Evolutionary conservation across 495 filamentous ascomycete species (phyloP), one percentile per base, ranked within the genome.

Genomic region (Penicillium bialowiezense): DNA sequence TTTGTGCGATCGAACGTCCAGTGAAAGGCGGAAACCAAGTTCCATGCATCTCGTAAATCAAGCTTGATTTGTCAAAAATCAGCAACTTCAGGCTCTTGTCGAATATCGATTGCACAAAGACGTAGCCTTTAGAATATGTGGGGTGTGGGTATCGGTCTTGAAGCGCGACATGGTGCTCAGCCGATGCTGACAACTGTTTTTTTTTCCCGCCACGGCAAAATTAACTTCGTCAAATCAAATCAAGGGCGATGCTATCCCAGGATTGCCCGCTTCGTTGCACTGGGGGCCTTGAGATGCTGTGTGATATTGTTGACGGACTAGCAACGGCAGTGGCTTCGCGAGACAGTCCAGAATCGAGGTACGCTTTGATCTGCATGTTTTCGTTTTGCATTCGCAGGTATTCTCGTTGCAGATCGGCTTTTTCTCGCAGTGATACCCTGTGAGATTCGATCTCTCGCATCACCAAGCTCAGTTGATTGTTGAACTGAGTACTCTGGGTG

Each of bases 211-310:
- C n/a, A n/a, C n/a, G n/a, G n/a, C n/a, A n/a, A n/a, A n/a, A n/a
- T n/a, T n/a, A n/a, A n/a, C n/a, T n/a, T n/a, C n/a, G 6, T 62
- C 38, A 69, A 29, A 67, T 55, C 13, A 69, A 44, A 34, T 69
- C 65, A 21, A 55, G 33, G 7, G 56, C 53, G 33, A 66, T 66
- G 37, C 58, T 52, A 38, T 69, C 65, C 63, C 61, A 67, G 5
- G 55, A 55, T 41, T 55, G 55, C 2, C 52, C 59, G 18, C 38
- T 49, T 3, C 52, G 56, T 35, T 62, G 57, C 1, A 52, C 7
- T 9, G 46, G 28, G 14, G 59, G 49, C n/a, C 41, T 43, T 23
- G 55, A 41, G 6, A 51, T 50, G 23, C 7, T 48, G 2, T 48
- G 42, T 17, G 54, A 15, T 5, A 50, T 24, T 5, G 32, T 33